phyloP scores from a whole-genome alignment of 1,139 yeast species.

The Hyphopichia burtonii region DNA sequence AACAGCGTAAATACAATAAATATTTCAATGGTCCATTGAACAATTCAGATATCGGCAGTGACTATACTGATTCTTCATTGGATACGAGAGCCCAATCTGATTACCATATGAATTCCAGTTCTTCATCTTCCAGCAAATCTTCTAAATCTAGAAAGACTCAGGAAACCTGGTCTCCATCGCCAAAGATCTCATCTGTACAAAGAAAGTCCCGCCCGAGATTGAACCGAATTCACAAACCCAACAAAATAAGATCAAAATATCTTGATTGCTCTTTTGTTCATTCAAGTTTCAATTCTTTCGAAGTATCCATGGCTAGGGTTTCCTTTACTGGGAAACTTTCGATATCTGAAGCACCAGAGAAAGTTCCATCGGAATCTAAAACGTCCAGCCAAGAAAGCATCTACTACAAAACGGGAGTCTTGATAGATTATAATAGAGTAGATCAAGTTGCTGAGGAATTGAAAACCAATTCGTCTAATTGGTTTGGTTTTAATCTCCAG shows the following conservation, averaged over 20 bases:
- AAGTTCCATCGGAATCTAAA: no score
- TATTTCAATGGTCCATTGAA: neutral
- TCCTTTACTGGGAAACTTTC: neutral
- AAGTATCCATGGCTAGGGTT: conserved; percentile 6
- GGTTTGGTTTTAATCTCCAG: conserved; percentile 16
- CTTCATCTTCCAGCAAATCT: no score
- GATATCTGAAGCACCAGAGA: neutral
- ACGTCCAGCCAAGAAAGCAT: neutral
- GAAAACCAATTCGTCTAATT: conserved; percentile 15
- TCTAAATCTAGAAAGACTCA: neutral
- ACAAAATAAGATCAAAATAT: neutral
- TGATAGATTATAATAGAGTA: neutral
- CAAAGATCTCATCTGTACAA: neutral
- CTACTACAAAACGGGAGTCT: neutral
- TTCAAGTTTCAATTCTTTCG: conserved; percentile 13
- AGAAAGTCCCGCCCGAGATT: neutral
- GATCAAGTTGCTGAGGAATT: conserved; percentile 8
- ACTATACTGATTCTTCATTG: neutral
- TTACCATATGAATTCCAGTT: neutral
- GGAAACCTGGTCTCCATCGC: no score
- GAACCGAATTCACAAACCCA: conserved; percentile 4
- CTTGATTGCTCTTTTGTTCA: conserved; percentile 1
- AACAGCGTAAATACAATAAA: conserved; percentile 1
- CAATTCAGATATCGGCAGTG: neutral
- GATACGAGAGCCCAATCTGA: neutral